Evolutionary conservation across 2,329 filamentous ascomycete species (phyloP).

Genomic region (Talaromyces sp.): DNA sequence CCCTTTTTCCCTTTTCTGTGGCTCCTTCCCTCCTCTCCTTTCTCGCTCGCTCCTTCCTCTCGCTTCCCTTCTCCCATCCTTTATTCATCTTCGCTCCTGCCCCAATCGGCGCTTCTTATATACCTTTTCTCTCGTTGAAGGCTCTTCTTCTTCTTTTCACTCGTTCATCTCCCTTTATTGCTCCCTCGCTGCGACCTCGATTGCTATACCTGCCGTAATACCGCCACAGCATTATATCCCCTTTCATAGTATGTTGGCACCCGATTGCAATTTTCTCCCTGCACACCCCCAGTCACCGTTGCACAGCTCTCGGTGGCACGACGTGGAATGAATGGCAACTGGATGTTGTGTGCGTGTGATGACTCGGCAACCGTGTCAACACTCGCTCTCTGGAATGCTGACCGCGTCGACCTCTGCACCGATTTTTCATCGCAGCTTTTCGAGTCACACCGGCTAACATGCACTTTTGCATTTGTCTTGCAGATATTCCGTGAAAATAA

Average conservation of each 20-base stretch:
- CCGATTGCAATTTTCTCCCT: neutral
- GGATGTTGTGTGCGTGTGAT: conserved; percentile 2
- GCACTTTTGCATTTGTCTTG: neutral
- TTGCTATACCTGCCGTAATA: conserved; percentile 13
- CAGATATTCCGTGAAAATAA: neutral
- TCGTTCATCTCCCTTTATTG: conserved; percentile 26
- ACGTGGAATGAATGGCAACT: neutral
- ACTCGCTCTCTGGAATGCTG: conserved; percentile 8
- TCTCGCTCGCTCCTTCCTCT: conserved; percentile 7
- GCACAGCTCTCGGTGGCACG: neutral
- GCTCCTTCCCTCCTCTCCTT: neutral
- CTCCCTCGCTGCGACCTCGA: conserved; percentile 22
- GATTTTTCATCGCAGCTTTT: neutral
- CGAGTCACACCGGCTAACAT: neutral
- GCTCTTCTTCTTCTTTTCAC: conserved; percentile 23
- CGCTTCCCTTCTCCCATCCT: neutral
- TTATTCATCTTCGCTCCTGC: conserved; percentile 7
- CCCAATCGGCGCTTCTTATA: conserved; percentile 22
- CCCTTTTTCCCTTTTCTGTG: neutral
- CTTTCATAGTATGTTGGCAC: neutral
- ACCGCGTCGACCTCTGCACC: neutral
- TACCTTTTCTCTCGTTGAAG: conserved; percentile 29
- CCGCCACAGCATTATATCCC: neutral
- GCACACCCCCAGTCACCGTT: neutral
- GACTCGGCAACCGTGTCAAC: conserved; percentile 5